Base-by-base conservation (phyloP, 108 stramenopile species). In the Poteriospumella lacustris region DNA sequence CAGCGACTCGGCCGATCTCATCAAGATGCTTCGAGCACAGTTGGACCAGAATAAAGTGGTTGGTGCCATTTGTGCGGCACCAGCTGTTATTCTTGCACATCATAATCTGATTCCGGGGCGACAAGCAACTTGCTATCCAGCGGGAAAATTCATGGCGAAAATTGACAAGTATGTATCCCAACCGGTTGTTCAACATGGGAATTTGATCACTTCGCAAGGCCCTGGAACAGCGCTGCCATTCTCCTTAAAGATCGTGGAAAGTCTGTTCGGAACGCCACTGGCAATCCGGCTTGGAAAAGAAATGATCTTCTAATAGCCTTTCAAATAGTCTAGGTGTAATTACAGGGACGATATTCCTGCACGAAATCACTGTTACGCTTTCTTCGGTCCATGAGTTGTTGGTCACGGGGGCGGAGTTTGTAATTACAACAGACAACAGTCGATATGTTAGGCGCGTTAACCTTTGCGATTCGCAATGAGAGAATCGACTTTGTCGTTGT, bases 91-190 rank as follows among this genome's bases (percentile, higher is more conserved):
- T 29, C 83, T 94, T 58, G 88, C 90, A 3, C 58, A 79, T 29
- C 83, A 84, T 42, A 88, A 89, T 67, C 58, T 92, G 9, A 84
- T 88, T 34, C 91, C 91, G 19, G 80, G 58, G 0, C 76, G 41
- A 12, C 76, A 86, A 41, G 93, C 92, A 0, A 97, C 96, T 0
- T 95, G 96, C 59, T 94, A 92, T 81, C 93, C 93, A 3, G 93
- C 93, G 33, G 86, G 88, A 38, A 86, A 75, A 43, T 88, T 94
- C 58, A 81, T 87, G 26, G 81, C 83, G 39, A 86, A 77, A 39
- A 83, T 94, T 67, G 44, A 72, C 3, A 75, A 85, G 68, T 84
- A 84, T 33, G 81, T 70, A 1, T 75, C 82, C 44, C 87, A 91
- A 52, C 82, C 77, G 34, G 93, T 94, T 2, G 89, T 92, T 24